Evolutionary conservation across 495 filamentous ascomycete genomes (phyloP).

Genomic region (Daldinia loculata): DNA sequence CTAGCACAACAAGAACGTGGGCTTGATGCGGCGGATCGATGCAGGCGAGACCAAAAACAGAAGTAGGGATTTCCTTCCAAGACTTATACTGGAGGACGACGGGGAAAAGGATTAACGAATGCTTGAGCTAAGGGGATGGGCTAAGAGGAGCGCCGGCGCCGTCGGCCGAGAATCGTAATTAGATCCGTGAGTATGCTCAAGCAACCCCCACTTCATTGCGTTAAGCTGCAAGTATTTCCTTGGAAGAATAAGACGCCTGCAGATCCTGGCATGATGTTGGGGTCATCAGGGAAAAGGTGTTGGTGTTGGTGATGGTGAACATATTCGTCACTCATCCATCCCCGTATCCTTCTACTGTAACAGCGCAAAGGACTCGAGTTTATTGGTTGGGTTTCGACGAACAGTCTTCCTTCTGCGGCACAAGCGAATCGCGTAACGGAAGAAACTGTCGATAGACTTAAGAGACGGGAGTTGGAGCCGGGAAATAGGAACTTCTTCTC

Average conservation of each 20-base stretch:
- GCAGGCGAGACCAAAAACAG: constrained; percentile 15
- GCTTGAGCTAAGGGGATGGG: background rate
- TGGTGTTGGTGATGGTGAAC: constrained; percentile 15
- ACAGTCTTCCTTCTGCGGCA: background rate
- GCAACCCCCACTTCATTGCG: constrained; percentile 32
- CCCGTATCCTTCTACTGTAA: background rate
- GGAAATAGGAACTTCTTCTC: background rate
- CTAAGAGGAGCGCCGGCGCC: constrained; percentile 7
- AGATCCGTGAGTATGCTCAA: constrained; percentile 13
- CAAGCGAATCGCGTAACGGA: constrained; percentile 6
- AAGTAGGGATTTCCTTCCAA: constrained; percentile 13
- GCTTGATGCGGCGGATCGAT: constrained; percentile 21
- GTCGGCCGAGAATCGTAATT: constrained; percentile 30
- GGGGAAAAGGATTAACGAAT: constrained; percentile 6
- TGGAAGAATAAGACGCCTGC: constrained; percentile 28
- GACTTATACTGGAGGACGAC: constrained; percentile 4
- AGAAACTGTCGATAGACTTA: background rate
- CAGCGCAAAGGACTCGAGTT: constrained; percentile 1
- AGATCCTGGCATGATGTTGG: constrained; percentile 37
- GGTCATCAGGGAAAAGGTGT: constrained; percentile 20
- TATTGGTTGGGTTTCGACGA: background rate
- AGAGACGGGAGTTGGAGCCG: background rate
- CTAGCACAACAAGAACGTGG: constrained; percentile 20
- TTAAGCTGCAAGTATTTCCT: constrained; percentile 29
- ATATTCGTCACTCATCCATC: constrained; percentile 6